A percentile compares a stretch with the other conserved stretches of the same genome.
These are phyloP conservation scores for Malus fusca DNA, from an alignment of 306 rosid species.

Conservation along the genomic window DNA sequence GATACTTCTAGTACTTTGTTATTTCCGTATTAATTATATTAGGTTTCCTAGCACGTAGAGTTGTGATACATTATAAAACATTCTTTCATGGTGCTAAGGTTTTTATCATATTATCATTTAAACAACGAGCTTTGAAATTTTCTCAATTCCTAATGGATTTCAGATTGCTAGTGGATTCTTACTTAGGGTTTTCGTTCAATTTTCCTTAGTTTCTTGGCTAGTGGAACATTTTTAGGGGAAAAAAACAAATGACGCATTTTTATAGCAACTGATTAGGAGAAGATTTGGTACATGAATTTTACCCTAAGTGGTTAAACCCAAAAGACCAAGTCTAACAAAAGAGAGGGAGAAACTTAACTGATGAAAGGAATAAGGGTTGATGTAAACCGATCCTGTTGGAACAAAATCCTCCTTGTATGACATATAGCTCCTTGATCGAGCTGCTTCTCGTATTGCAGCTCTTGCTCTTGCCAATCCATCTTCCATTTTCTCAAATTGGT, in stretches of 20 bases:
- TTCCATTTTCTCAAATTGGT: slow-evolving; percentile 20
- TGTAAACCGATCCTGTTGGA: slow-evolving; percentile 39
- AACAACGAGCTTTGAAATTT: background rate
- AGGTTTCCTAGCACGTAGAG: background rate
- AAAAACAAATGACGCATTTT: background rate
- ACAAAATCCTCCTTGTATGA: slow-evolving; percentile 22
- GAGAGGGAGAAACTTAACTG: slow-evolving; percentile 35
- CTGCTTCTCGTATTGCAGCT: slow-evolving; percentile 34
- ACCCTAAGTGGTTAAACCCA: background rate
- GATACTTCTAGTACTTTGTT: background rate
- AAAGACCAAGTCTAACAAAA: background rate
- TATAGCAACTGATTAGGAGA: background rate
- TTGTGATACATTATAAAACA: background rate
- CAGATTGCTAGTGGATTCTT: background rate
- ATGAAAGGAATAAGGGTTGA: slow-evolving; percentile 41
- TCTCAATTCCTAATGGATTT: background rate
- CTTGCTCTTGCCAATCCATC: slow-evolving; percentile 37
- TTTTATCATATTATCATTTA: too few relatives aligned
- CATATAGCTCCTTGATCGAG: slow-evolving; percentile 15
- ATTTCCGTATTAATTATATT: background rate
- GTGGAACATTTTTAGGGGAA: too few relatives aligned
- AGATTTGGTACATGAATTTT: background rate
- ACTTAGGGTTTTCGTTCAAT: background rate
- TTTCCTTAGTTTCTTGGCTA: too few relatives aligned
- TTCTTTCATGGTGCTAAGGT: background rate